phyloP scores from a whole-genome alignment of 768 basidiomycete genomes.

The Gymnopilus dilepis region DNA sequence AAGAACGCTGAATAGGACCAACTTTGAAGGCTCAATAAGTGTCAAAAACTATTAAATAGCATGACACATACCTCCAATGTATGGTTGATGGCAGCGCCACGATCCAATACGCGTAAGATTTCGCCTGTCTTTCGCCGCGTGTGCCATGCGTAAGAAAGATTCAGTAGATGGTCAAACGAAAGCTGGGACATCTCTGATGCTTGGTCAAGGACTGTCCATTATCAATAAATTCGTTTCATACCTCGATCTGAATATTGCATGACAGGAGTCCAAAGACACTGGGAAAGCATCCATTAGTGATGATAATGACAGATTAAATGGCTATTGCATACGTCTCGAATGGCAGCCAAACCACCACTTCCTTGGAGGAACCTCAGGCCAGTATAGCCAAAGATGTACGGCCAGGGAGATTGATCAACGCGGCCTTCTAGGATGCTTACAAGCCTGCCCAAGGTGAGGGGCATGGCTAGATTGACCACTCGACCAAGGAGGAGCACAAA shows the following conservation, averaged over 20 bases:
- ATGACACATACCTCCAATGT: slow-evolving; percentile 61
- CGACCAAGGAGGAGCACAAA: slow-evolving; percentile 75
- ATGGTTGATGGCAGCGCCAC: slow-evolving; percentile 87
- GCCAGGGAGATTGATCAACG: slow-evolving; percentile 62
- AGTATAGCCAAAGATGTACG: slow-evolving; percentile 70
- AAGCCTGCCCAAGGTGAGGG: slow-evolving; percentile 71
- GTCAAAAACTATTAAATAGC: background rate
- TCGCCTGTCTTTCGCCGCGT: slow-evolving; percentile 86
- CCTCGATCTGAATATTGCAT: slow-evolving; percentile 87
- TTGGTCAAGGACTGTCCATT: background rate
- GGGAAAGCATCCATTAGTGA: background rate
- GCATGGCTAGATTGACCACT: slow-evolving; percentile 74
- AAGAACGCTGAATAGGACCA: slow-evolving; percentile 81
- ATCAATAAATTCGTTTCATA: slow-evolving; percentile 27
- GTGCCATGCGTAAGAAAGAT: slow-evolving; percentile 85
- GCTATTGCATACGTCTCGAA: slow-evolving; percentile 54
- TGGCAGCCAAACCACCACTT: slow-evolving; percentile 73
- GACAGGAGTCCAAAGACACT: slow-evolving; percentile 85
- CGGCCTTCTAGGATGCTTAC: slow-evolving; percentile 59
- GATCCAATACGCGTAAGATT: slow-evolving; percentile 79
- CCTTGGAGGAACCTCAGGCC: slow-evolving; percentile 76
- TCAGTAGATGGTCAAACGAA: slow-evolving; percentile 86
- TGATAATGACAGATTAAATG: background rate
- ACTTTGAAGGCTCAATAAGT: slow-evolving; percentile 39
- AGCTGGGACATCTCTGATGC: slow-evolving; percentile 80